These are phyloP conservation scores for Sonneratia alba DNA, from an alignment of 345 rosid species.

Conservation along the genomic window DNA sequence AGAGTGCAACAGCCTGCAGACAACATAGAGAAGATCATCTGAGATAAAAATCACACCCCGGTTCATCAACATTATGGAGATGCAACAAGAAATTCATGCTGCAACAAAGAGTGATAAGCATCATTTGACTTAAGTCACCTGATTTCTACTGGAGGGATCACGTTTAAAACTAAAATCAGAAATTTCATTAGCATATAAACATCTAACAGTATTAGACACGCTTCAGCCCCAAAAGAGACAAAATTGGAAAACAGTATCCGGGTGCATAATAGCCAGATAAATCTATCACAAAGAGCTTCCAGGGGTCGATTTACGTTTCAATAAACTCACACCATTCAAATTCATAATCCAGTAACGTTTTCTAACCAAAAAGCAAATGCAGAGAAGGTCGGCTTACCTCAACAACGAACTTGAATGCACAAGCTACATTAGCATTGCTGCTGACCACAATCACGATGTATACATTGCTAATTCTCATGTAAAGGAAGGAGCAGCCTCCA, in stretches of 20 bases:
- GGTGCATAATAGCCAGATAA: neutral
- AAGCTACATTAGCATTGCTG: slow-evolving; percentile 98
- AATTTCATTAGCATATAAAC: neutral
- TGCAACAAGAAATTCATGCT: neutral
- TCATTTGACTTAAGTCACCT: neutral
- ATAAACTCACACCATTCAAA: neutral
- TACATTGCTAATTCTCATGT: slow-evolving; percentile 97
- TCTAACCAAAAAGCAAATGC: neutral
- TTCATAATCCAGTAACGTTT: neutral
- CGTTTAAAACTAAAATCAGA: too few species aligned
- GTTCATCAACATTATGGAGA: neutral
- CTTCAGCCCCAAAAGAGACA: neutral
- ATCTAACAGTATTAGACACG: neutral
- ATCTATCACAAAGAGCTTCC: neutral
- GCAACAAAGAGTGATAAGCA: neutral
- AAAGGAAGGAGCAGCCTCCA: slow-evolving; percentile 93
- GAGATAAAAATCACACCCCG: slow-evolving; percentile 1
- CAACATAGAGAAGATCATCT: slow-evolving; percentile 2
- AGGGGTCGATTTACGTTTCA: neutral
- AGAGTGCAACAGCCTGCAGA: slow-evolving; percentile 83
- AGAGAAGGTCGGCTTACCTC: slow-evolving; percentile 43
- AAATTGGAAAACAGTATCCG: neutral
- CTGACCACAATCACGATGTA: slow-evolving; percentile 96
- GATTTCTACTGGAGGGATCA: too few species aligned
- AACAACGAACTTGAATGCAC: slow-evolving; percentile 95